phyloP scores from a whole-genome alignment of 2,329 filamentous ascomycete species.

The Sarocladiaceae sp. region DNA sequence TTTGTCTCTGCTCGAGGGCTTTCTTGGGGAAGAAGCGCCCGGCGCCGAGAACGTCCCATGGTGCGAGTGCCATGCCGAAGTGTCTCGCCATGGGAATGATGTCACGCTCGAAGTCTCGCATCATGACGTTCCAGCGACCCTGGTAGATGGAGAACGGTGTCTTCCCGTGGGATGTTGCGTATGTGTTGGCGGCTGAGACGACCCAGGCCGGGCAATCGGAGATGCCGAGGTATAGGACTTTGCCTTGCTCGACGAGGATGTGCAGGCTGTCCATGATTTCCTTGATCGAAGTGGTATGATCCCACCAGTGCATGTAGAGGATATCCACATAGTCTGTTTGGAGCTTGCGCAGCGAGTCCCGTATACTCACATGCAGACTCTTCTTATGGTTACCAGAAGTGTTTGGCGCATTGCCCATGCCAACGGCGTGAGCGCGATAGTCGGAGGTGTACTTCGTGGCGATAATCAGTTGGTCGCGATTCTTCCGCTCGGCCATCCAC shows the following conservation, averaged over 20 bases:
- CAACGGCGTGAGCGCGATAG: conserved; percentile 25
- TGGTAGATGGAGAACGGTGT: conserved; percentile 21
- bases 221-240: conserved; percentile 22
- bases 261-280: conserved; percentile 23
- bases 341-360: conserved; percentile 33
- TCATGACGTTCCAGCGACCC: conserved; percentile 18
- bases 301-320: conserved; percentile 23
- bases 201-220: conserved; percentile 23
- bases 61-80: conserved; percentile 35
- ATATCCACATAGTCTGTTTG: conserved; percentile 27
- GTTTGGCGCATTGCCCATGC: conserved; percentile 28
- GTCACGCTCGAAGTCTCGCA: conserved; percentile 20
- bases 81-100: conserved; percentile 21
- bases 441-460: conserved; percentile 41
- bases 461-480: conserved; percentile 40
- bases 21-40: conserved; percentile 28
- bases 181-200: conserved; percentile 19
- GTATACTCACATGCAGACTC: conserved; percentile 29
- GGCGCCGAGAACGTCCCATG: conserved; percentile 45
- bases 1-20: conserved; percentile 18
- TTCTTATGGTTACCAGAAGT: conserved; percentile 31
- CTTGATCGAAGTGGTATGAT: conserved; percentile 16
- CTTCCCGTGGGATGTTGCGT: conserved; percentile 19
- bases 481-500: conserved; percentile 36
- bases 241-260: conserved; percentile 18